Conservation (phyloP, 345 rosid species). For the Nasturtium officinale region DNA sequence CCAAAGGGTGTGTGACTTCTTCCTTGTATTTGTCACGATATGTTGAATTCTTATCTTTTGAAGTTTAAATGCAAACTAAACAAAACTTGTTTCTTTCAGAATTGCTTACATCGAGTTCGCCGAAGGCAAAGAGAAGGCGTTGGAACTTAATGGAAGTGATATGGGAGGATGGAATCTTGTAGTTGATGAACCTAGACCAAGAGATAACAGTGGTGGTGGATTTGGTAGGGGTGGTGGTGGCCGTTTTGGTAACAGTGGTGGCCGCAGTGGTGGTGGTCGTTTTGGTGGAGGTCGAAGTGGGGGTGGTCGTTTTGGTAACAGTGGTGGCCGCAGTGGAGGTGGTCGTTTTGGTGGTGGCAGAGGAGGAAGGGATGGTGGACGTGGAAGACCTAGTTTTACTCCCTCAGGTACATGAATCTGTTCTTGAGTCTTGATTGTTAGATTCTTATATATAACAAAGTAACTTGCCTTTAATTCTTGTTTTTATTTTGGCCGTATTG, state of each 20-base stretch:
- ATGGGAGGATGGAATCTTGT: slow-evolving; percentile 50
- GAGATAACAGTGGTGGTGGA: slow-evolving; percentile 42
- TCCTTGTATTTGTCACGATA: neutral
- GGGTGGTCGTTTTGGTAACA: slow-evolving; percentile 38
- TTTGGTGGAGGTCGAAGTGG: slow-evolving; percentile 33
- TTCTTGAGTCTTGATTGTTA: slow-evolving; percentile 2
- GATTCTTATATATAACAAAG: neutral
- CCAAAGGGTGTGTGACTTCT: slow-evolving; percentile 66
- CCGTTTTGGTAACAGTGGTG: slow-evolving; percentile 37
- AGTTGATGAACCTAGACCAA: slow-evolving; percentile 77
- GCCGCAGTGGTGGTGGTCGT: slow-evolving; percentile 44
- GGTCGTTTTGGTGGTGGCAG: slow-evolving; percentile 46
- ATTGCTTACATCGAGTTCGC: slow-evolving; percentile 70
- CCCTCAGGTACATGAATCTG: slow-evolving; percentile 23
- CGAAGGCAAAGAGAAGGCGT: slow-evolving; percentile 60
- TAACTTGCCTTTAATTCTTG: neutral
- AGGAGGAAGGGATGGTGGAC: slow-evolving; percentile 39
- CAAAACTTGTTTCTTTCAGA: slow-evolving; percentile 43
- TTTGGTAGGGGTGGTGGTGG: neutral
- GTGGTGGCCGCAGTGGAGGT: slow-evolving; percentile 41
- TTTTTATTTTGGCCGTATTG: neutral
- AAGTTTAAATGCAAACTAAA: neutral
- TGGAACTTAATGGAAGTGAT: slow-evolving; percentile 61
- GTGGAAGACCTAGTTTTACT: slow-evolving; percentile 49
- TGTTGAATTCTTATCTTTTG: neutral